phyloP scores from a whole-genome alignment of 768 basidiomycete species.

The Scleroderma citrinum region DNA sequence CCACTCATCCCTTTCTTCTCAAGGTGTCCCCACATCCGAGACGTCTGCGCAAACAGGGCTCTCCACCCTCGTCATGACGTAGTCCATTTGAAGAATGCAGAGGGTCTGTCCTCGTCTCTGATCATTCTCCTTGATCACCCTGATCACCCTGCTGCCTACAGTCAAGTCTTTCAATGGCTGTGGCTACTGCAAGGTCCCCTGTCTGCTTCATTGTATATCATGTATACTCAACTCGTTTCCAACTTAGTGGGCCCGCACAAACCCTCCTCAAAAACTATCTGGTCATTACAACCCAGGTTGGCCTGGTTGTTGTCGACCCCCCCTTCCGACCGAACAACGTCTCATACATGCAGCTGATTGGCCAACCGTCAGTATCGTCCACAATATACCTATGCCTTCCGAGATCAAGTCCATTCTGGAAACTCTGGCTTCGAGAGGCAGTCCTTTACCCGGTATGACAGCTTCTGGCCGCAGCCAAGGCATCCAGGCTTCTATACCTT shows the following conservation, averaged over 20 bases:
- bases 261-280: constrained; percentile 46
- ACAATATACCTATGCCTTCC: constrained; percentile 65
- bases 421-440: constrained; percentile 38
- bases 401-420: constrained; percentile 69
- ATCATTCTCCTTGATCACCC: constrained; percentile 13
- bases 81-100: constrained; percentile 79
- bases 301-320: constrained; percentile 88
- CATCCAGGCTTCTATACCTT: constrained; percentile 23
- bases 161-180: constrained; percentile 82
- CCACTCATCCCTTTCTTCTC: constrained; percentile 17
- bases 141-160: constrained; percentile 18
- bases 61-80: constrained; percentile 75
- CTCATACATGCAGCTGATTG: constrained; percentile 71
- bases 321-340: constrained; percentile 50
- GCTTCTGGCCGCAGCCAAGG: constrained; percentile 29
- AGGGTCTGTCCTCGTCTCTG: constrained; percentile 48
- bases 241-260: constrained; percentile 64
- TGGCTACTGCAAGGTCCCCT: constrained; percentile 79
- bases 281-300: constrained; percentile 71
- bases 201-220: constrained; percentile 12
- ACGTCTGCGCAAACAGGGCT: constrained; percentile 68
- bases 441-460: constrained; percentile 26
- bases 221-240: constrained; percentile 20
- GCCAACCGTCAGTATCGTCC: constrained; percentile 71
- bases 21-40: constrained; percentile 74